These are phyloP conservation scores for Barnettozyma populi DNA, from an alignment of 805 yeast genomes.

Conservation along the genomic window DNA sequence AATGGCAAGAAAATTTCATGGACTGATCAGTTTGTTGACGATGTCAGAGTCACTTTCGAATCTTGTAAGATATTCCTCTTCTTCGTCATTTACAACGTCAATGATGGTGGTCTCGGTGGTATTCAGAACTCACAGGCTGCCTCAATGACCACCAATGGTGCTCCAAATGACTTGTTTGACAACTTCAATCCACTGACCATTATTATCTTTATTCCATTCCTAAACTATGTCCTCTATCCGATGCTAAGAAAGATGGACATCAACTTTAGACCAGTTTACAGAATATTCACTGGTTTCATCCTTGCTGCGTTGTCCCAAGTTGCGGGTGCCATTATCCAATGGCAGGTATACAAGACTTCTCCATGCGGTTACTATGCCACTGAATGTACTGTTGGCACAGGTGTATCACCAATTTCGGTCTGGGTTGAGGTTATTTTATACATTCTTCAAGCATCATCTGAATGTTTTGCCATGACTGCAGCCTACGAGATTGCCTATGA, in stretches of 20 bases:
- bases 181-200: conserved; percentile 70
- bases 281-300: conserved; percentile 65
- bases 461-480: conserved; percentile 71
- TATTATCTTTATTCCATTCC: conserved; percentile 69
- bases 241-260: conserved; percentile 39
- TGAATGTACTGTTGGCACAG: conserved; percentile 34
- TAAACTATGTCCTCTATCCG: conserved; percentile 54
- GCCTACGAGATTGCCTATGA: conserved; percentile 81
- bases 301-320: conserved; percentile 38
- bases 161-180: conserved; percentile 75
- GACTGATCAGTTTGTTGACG: conserved; percentile 68
- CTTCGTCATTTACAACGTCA: conserved; percentile 70
- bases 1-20: conserved; percentile 35
- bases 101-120: conserved; percentile 55
- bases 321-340: conserved; percentile 58
- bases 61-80: conserved; percentile 70
- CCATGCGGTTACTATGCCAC: conserved; percentile 65
- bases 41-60: conserved; percentile 53
- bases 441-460: conserved; percentile 64
- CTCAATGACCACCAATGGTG: conserved; percentile 62
- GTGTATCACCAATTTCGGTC: conserved; percentile 43
- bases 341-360: conserved; percentile 58
- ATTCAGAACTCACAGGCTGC: conserved; percentile 47
- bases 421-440: conserved; percentile 64
- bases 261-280: conserved; percentile 63